Percentiles rank a stretch among this genome's conserved stretches.
These are phyloP conservation scores for Eleusine coracana DNA, from an alignment of 176 grass and related monocot genomes.

Conservation along the genomic window DNA sequence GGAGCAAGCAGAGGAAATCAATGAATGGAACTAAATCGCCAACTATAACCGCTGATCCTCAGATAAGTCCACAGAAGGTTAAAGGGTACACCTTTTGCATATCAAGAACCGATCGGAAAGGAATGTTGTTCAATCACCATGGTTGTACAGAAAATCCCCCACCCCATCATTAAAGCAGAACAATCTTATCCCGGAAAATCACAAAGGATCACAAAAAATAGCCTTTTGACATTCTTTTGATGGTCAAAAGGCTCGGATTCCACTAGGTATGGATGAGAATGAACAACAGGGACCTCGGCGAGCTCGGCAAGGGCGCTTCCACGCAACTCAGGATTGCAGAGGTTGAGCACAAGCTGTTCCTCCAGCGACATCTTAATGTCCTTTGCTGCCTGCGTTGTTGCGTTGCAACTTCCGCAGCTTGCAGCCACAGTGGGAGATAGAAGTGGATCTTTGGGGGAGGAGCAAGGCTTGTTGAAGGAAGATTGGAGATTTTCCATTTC, in stretches of 20 bases:
- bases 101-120: neutral
- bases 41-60: neutral
- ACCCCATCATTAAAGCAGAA: slow-evolving; percentile 2
- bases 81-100: neutral
- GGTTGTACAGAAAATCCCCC: neutral
- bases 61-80: slow-evolving; percentile 1
- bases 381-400: slow-evolving; percentile 6
- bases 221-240: neutral
- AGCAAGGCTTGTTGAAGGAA: slow-evolving; percentile 31
- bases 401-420: neutral
- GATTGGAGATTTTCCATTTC: slow-evolving; percentile 47
- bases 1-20: neutral
- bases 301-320: slow-evolving; percentile 72
- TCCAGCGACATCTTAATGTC: slow-evolving; percentile 49
- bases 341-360: slow-evolving; percentile 60
- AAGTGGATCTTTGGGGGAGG: slow-evolving; percentile 29
- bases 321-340: slow-evolving; percentile 57
- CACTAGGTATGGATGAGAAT: slow-evolving; percentile 1
- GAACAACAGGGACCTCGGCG: slow-evolving; percentile 52
- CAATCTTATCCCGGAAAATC: neutral
- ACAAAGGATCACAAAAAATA: neutral
- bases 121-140: neutral
- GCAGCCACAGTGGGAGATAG: neutral
- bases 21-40: neutral
- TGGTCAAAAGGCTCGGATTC: neutral